These are phyloP conservation scores for Rhizopus sp. DNA, from an alignment of 371 early-diverging fungal genomes.

Conservation along the genomic window DNA sequence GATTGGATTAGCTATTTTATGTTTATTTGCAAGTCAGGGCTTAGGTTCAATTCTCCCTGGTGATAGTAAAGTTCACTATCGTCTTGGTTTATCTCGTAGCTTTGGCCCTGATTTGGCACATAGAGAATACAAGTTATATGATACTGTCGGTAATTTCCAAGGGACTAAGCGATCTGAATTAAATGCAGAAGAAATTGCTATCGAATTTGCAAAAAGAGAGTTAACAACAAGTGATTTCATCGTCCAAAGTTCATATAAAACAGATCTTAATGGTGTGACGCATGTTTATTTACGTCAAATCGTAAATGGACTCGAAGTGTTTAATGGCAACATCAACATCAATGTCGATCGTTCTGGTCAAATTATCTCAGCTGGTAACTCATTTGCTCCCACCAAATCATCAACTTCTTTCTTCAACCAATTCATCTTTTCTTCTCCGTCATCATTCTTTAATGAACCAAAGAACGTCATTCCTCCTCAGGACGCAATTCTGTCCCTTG, in stretches of 20 bases:
- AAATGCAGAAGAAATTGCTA: constrained; percentile 34
- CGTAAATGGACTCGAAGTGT: constrained; percentile 73
- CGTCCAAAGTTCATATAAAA: constrained; percentile 65
- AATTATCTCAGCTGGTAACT: constrained; percentile 73
- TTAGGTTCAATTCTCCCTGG: background rate
- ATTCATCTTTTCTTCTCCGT: constrained; percentile 19
- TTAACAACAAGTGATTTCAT: constrained; percentile 48
- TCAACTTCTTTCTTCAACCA: constrained; percentile 22
- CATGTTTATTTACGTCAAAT: constrained; percentile 82
- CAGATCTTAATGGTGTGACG: constrained; percentile 75
- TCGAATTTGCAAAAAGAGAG: constrained; percentile 47
- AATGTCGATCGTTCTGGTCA: constrained; percentile 73
- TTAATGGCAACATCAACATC: constrained; percentile 83
- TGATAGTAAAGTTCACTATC: constrained; percentile 9
- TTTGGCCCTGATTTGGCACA: constrained; percentile 37
- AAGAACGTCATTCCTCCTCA: constrained; percentile 23
- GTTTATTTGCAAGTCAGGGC: constrained; percentile 1
- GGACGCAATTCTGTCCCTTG: constrained; percentile 32
- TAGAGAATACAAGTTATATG: constrained; percentile 23
- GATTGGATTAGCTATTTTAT: background rate
- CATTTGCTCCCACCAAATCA: constrained; percentile 51
- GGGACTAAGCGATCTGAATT: constrained; percentile 11
- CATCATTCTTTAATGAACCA: constrained; percentile 7
- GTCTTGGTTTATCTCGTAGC: constrained; percentile 27
- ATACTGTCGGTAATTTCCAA: constrained; percentile 9